Evolutionary conservation across 2,329 filamentous ascomycete species (phyloP).

Genomic region (Botrytis aclada): DNA sequence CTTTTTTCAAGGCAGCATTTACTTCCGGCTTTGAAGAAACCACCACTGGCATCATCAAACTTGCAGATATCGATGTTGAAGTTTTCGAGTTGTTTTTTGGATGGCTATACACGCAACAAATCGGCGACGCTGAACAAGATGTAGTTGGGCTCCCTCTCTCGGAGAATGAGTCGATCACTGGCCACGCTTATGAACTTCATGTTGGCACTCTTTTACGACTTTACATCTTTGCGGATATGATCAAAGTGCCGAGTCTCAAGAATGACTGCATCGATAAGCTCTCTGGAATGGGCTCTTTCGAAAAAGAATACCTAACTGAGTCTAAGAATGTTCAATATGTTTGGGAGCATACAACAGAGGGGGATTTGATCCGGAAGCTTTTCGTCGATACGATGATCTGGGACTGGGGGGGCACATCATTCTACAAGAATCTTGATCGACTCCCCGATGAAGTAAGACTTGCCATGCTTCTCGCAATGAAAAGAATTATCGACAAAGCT

Average conservation of each 20-base stretch:
- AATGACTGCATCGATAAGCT: conserved; percentile 17
- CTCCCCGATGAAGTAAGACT: too few species aligned
- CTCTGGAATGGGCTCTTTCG: neutral
- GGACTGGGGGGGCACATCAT: neutral
- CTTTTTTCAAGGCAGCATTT: conserved; percentile 27
- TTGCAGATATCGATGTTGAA: neutral
- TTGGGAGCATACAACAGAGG: conserved; percentile 13
- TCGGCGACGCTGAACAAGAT: neutral
- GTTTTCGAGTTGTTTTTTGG: conserved; percentile 20
- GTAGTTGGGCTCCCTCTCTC: neutral
- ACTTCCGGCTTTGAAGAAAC: conserved; percentile 22
- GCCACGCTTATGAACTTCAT: neutral
- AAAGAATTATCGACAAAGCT: neutral
- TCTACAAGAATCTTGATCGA: neutral
- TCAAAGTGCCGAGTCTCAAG: neutral
- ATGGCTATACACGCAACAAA: conserved; percentile 23
- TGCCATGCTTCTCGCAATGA: neutral
- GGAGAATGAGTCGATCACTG: too few species aligned
- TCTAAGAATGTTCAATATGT: neutral
- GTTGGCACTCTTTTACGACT: neutral
- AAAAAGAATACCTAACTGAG: neutral
- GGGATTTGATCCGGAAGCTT: conserved; percentile 11
- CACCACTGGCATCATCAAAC: conserved; percentile 18
- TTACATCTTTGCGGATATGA: conserved; percentile 22
- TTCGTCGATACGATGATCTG: conserved; percentile 18